Percentiles rank a stretch among this genome's conserved stretches.
These are phyloP conservation scores for Aspergillus bridgeri DNA, from an alignment of 495 filamentous ascomycete genomes.

Conservation along the genomic window DNA sequence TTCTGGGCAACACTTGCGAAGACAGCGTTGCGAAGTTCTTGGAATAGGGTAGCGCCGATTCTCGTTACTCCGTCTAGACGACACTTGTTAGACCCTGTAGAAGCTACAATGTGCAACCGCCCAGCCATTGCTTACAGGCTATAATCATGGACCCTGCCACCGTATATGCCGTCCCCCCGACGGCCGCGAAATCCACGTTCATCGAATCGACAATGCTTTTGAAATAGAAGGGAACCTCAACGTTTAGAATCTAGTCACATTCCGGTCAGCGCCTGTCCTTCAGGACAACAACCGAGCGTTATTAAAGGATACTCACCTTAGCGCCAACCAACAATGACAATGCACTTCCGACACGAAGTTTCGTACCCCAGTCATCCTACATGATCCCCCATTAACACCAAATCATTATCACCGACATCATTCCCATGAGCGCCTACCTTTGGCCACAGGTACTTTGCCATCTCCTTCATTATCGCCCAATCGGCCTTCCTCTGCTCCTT, in stretches of 20 bases:
- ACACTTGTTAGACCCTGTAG: conserved; percentile 9
- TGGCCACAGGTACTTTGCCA: conserved; percentile 96
- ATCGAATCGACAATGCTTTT: conserved; percentile 95
- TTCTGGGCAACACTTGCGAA: conserved; percentile 97
- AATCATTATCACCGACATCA: not conserved
- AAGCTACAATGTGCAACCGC: not conserved
- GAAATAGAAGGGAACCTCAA: conserved; percentile 98
- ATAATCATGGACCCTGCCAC: conserved; percentile 90
- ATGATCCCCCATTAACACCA: conserved; percentile 13
- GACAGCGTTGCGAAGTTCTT: conserved; percentile 90
- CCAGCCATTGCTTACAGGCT: conserved; percentile 54
- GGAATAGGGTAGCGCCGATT: conserved; percentile 81
- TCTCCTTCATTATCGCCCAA: conserved; percentile 98
- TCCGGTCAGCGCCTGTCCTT: conserved; percentile 15
- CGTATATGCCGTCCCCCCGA: conserved; percentile 82
- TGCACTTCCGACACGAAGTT: conserved; percentile 77
- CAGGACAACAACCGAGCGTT: not conserved
- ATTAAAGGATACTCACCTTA: conserved; percentile 54
- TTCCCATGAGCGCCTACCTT: conserved; percentile 50
- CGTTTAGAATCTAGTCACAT: conserved; percentile 69
- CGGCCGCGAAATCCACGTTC: conserved; percentile 84
- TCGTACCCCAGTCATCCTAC: conserved; percentile 72
- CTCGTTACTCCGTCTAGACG: conserved; percentile 74
- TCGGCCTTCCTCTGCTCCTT: conserved; percentile 94
- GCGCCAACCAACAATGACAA: conserved; percentile 80